Conservation (phyloP, 176 grass and related monocot genomes). For the Tuctoria greenei region DNA sequence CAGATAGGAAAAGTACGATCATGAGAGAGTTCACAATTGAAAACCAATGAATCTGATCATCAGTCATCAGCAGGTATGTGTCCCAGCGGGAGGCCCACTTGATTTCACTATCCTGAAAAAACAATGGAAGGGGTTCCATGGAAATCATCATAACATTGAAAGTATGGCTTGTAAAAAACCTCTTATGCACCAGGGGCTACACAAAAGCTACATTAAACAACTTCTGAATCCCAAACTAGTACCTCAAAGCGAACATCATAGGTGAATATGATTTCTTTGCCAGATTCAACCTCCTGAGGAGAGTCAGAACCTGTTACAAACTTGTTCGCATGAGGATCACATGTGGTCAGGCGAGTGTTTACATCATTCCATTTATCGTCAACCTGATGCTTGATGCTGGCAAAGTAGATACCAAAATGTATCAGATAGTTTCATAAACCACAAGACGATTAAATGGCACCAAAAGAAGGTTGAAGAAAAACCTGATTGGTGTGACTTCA, state of each 20-base stretch:
- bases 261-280: conserved; percentile 57
- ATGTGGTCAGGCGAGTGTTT: conserved; percentile 58
- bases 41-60: conserved; percentile 77
- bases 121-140: neutral
- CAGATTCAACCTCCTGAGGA: conserved; percentile 59
- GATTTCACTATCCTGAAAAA: conserved; percentile 55
- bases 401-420: conserved; percentile 22
- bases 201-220: conserved; percentile 10
- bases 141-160: conserved; percentile 23
- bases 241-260: conserved; percentile 67
- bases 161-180: conserved; percentile 29
- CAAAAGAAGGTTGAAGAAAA: conserved; percentile 22
- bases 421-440: conserved; percentile 27
- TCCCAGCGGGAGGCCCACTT: conserved; percentile 80
- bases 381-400: conserved; percentile 51
- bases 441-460: neutral
- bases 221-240: conserved; percentile 14
- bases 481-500: conserved; percentile 59
- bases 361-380: conserved; percentile 53
- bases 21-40: conserved; percentile 72
- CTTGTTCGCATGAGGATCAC: conserved; percentile 58
- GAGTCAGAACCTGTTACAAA: conserved; percentile 31
- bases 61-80: conserved; percentile 68
- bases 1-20: conserved; percentile 69
- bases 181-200: neutral